Evolutionary conservation across 2,329 filamentous ascomycete genomes (phyloP).

Genomic region (Piedraia hortae): DNA sequence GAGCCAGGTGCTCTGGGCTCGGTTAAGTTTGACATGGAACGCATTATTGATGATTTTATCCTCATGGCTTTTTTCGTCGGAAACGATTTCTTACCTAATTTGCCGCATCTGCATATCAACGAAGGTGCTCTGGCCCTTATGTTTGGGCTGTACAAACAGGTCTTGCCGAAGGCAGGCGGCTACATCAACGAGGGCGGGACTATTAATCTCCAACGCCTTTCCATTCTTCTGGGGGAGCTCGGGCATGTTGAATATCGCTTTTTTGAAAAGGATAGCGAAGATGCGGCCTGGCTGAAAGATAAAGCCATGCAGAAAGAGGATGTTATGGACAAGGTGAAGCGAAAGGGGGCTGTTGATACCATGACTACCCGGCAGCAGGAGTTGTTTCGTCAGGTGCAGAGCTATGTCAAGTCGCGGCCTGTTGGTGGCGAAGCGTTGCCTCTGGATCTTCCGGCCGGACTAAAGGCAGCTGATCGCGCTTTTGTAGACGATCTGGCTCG

Average conservation of each 20-base stretch:
- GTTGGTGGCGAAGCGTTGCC: constrained; percentile 22
- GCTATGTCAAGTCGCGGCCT: constrained; percentile 46
- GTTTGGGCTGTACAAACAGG: constrained; percentile 87
- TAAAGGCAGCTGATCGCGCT: constrained; percentile 66
- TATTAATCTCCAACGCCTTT: constrained; percentile 63
- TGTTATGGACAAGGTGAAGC: constrained; percentile 32
- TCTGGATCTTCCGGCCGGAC: constrained; percentile 43
- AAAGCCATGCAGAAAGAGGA: constrained; percentile 50
- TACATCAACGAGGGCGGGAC: constrained; percentile 91
- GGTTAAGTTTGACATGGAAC: constrained; percentile 78
- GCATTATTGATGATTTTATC: constrained; percentile 96
- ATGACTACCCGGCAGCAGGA: constrained; percentile 59
- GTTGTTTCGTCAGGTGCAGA: constrained; percentile 56
- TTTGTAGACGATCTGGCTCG: constrained; percentile 73
- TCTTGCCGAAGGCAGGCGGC: constrained; percentile 62
- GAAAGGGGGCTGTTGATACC: constrained; percentile 34
- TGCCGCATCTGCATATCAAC: constrained; percentile 92
- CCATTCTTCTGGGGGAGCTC: constrained; percentile 53
- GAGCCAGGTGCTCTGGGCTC: constrained; percentile 34
- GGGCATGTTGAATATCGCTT: constrained; percentile 74
- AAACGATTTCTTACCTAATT: constrained; percentile 93
- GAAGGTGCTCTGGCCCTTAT: constrained; percentile 89
- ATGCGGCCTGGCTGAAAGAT: constrained; percentile 74
- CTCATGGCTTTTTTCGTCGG: constrained; percentile 98
- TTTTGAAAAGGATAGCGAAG: constrained; percentile 70